These are phyloP conservation scores for Neostapfia colusana DNA, from an alignment of 176 grass and related monocot species.

Conservation along the genomic window DNA sequence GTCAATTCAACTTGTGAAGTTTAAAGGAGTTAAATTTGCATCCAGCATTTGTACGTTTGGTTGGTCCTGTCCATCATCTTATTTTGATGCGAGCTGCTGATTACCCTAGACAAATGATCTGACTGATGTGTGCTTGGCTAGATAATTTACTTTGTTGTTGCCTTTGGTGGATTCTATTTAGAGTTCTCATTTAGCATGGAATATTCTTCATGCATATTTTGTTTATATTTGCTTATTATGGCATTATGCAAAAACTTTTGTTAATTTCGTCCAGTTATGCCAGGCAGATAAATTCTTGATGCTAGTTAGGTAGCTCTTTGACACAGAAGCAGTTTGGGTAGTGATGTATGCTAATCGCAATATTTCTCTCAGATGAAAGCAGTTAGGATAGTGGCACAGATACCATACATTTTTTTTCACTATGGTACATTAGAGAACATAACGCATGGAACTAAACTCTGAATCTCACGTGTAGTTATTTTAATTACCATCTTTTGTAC, in stretches of 20 bases:
- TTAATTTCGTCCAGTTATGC: not conserved
- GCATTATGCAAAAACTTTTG: not conserved
- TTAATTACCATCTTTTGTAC: not conserved
- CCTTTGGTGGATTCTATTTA: not conserved
- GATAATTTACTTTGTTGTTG: not conserved
- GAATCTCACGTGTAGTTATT: not conserved
- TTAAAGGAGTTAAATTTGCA: not conserved
- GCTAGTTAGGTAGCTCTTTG: not conserved
- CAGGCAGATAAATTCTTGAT: not conserved
- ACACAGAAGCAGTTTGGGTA: not conserved
- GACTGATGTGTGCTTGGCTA: not conserved
- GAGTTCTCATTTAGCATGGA: not conserved
- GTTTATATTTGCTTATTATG: not conserved
- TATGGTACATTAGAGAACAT: too few species aligned
- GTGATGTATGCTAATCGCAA: not conserved
- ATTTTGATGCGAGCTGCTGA: slow-evolving; percentile 12
- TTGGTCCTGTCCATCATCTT: not conserved
- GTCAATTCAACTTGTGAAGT: not conserved
- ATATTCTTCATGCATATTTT: slow-evolving; percentile 1
- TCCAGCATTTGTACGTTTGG: not conserved
- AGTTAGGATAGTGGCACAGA: too few species aligned
- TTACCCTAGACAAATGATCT: slow-evolving; percentile 22
- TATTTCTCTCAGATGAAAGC: not conserved
- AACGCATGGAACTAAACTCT: slow-evolving; percentile 4
- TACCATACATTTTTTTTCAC: too few species aligned